These are phyloP conservation scores for Boletus speciosus DNA, from an alignment of 768 basidiomycete genomes.

Conservation along the genomic window DNA sequence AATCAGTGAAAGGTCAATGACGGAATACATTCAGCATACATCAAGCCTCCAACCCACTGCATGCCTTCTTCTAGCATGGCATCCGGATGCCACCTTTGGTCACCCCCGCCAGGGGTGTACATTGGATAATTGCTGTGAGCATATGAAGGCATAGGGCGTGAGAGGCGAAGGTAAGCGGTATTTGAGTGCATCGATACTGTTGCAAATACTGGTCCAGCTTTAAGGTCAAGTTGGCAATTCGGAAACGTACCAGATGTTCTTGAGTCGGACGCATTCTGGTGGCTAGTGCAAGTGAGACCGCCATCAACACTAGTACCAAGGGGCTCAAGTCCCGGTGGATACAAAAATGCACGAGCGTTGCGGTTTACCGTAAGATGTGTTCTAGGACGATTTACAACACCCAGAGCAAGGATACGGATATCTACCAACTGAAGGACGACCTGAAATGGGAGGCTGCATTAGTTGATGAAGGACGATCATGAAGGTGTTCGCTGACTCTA, in stretches of 20 bases:
- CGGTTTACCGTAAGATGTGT: slow-evolving; percentile 56
- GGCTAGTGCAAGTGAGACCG: neutral
- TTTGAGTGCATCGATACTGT: slow-evolving; percentile 3
- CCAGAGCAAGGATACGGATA: slow-evolving; percentile 69
- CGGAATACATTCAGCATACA: slow-evolving; percentile 41
- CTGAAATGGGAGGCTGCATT: slow-evolving; percentile 33
- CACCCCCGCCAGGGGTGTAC: slow-evolving; percentile 65
- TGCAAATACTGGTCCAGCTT: neutral
- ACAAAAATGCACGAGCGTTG: slow-evolving; percentile 66
- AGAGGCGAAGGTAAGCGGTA: slow-evolving; percentile 41
- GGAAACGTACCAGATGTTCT: slow-evolving; percentile 1
- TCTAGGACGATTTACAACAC: slow-evolving; percentile 56
- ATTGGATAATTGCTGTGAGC: slow-evolving; percentile 67
- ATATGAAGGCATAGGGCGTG: slow-evolving; percentile 53
- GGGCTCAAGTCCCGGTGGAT: slow-evolving; percentile 60
- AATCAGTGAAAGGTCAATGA: slow-evolving; percentile 6
- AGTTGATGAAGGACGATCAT: slow-evolving; percentile 1
- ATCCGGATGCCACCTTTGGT: slow-evolving; percentile 58
- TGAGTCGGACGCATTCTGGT: slow-evolving; percentile 5
- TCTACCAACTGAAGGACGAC: slow-evolving; percentile 68
- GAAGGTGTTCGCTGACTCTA: slow-evolving; percentile 43
- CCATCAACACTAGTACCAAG: slow-evolving; percentile 11
- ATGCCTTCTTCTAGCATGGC: slow-evolving; percentile 55
- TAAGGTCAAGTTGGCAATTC: neutral
- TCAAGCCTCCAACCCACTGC: slow-evolving; percentile 70